Evolutionary conservation across 306 rosid genomes (phyloP).

Genomic region (Arachis stenosperma): DNA sequence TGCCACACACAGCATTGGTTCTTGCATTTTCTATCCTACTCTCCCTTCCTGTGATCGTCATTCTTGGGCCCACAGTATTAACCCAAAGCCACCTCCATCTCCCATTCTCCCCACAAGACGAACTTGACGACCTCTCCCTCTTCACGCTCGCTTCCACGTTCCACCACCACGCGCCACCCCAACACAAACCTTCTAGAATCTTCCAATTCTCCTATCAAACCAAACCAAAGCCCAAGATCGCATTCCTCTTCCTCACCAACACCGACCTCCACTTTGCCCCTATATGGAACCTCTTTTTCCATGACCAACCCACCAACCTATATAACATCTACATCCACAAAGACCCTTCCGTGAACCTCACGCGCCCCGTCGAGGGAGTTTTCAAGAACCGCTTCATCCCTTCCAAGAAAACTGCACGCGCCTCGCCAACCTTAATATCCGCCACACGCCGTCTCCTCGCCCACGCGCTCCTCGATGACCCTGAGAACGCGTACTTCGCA

Average conservation of each 20-base stretch:
- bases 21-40: slow-evolving; percentile 70
- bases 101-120: slow-evolving; percentile 58
- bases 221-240: slow-evolving; percentile 70
- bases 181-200: slow-evolving; percentile 46
- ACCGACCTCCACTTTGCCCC: slow-evolving; percentile 81
- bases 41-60: slow-evolving; percentile 70
- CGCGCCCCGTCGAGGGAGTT: slow-evolving; percentile 52
- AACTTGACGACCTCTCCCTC: slow-evolving; percentile 71
- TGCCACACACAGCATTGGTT: slow-evolving; percentile 28
- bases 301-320: slow-evolving; percentile 36
- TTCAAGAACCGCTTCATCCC: slow-evolving; percentile 59
- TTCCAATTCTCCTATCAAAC: slow-evolving; percentile 63
- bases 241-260: slow-evolving; percentile 92
- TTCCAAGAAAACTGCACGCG: slow-evolving; percentile 72
- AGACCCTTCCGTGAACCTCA: slow-evolving; percentile 71
- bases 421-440: slow-evolving; percentile 83
- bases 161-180: slow-evolving; percentile 34
- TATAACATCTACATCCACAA: slow-evolving; percentile 83
- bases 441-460: slow-evolving; percentile 94
- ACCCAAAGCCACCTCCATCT: slow-evolving; percentile 42
- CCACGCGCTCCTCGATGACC: slow-evolving; percentile 73
- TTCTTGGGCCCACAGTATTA: slow-evolving; percentile 66
- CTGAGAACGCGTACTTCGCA: slow-evolving; percentile 72
- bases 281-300: slow-evolving; percentile 72
- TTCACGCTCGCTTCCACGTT: slow-evolving; percentile 62